Base-by-base conservation (phyloP, 2,329 filamentous ascomycete genomes). In the Botrytis elliptica region DNA sequence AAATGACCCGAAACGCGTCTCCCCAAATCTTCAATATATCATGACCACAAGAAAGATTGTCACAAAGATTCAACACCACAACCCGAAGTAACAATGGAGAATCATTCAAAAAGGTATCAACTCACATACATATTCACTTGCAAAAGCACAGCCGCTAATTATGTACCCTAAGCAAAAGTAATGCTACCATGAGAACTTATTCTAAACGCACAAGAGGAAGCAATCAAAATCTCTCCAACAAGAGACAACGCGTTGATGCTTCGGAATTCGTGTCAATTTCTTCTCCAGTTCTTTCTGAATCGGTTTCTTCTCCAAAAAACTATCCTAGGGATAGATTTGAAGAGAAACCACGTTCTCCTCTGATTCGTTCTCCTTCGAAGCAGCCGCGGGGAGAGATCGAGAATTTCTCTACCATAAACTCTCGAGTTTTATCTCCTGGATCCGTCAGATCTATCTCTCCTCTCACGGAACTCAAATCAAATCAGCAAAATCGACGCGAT, bases 181-280 rank as follows among this genome's bases (percentile, higher is more conserved):
- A 46, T 36, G 49, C 71, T 68, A 42, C 71, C 10, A 60, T 68
- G 63, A 38, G 69, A 42, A 74, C 73, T 72, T 74, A 74, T 52
- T 74, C 73, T 10, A 74, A 74, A 72, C 69, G 63, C 20, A 55
- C 49, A 38, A 33, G 62, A 66, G 69, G 69, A 49, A 71, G 38
- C 36, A 74, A 63, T 59, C 42, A 74, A 42, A 55, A 29, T 33
- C 60, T 64, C 64, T 44, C 69, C 4, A 75, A 22, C n/a, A 75
- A 73, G 52, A 68, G 74, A 66, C 71, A 72, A 76, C 74, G 74
- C 36, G 36, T 75, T 67, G 75, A 77, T 64, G 65, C 75, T 59
- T n/a, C 52, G 36, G 49, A 70, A 40, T 57, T 72, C 20, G 46
- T 68, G 25, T 25, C 63, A n/a, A 20, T 59, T 72, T 42, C 52